A percentile compares a stretch with the other conserved stretches of the same genome.
phyloP scores from a whole-genome alignment of 192 early-diverging fungal species.

The Endogone sp. region DNA sequence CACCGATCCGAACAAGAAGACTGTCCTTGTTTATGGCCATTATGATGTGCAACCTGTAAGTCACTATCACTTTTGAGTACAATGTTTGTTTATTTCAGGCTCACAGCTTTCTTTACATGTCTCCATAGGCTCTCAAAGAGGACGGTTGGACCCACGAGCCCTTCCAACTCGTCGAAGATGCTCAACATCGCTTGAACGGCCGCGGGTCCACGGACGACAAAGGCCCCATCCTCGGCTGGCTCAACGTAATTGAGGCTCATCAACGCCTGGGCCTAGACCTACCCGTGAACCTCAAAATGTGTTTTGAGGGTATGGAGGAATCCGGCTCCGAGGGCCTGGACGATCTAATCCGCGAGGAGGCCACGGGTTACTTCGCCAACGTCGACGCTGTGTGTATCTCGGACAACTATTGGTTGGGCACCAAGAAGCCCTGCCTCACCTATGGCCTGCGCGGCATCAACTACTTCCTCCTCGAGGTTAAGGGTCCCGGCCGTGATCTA shows the following conservation, averaged over 20 bases:
- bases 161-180: slow-evolving; percentile 82
- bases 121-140: slow-evolving; percentile 53
- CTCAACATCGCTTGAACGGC: slow-evolving; percentile 79
- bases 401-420: slow-evolving; percentile 99
- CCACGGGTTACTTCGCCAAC: slow-evolving; percentile 83
- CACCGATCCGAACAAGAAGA: slow-evolving; percentile 89
- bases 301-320: slow-evolving; percentile 95
- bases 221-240: slow-evolving; percentile 96
- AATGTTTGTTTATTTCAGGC: slow-evolving; percentile 1
- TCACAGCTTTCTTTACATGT: background rate
- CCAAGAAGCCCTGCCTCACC: slow-evolving; percentile 94
- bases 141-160: slow-evolving; percentile 94
- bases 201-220: slow-evolving; percentile 98
- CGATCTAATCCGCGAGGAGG: slow-evolving; percentile 80
- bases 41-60: slow-evolving; percentile 97
- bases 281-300: slow-evolving; percentile 95
- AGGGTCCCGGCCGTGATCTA: slow-evolving; percentile 60
- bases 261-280: slow-evolving; percentile 85
- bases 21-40: slow-evolving; percentile 95
- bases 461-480: slow-evolving; percentile 43
- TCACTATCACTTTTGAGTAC: background rate
- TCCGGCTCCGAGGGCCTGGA: slow-evolving; percentile 94
- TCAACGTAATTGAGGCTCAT: slow-evolving; percentile 94
- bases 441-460: slow-evolving; percentile 90
- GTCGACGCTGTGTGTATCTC: slow-evolving; percentile 95